Percentiles rank a stretch among this genome's conserved stretches.
Conservation (phyloP, 805 yeast genomes). For the Lipomyces spencermartinsiae region DNA sequence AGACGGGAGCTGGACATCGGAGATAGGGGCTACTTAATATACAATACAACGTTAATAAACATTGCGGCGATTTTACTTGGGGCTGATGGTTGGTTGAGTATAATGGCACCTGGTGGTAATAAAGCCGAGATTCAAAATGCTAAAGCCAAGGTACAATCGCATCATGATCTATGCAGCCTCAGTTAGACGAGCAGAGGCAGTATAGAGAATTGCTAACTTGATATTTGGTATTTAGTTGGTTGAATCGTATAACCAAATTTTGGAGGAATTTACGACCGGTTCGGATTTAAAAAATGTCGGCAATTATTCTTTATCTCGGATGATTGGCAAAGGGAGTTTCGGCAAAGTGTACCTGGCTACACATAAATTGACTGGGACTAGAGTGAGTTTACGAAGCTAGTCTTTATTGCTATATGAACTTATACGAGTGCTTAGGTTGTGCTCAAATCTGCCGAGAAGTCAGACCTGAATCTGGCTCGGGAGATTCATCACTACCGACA, state of each 20-base stretch:
- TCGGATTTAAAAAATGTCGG: constrained; percentile 72
- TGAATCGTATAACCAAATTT: constrained; percentile 67
- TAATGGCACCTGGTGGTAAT: constrained; percentile 30
- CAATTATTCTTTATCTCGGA: constrained; percentile 71
- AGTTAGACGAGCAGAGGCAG: not conserved
- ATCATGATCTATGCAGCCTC: not conserved
- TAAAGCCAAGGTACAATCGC: constrained; percentile 50
- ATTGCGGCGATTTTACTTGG: not conserved
- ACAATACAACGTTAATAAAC: not conserved
- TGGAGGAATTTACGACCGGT: constrained; percentile 53
- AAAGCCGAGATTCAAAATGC: constrained; percentile 48
- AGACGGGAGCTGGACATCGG: not conserved
- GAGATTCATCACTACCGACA: constrained; percentile 90
- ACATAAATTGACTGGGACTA: constrained; percentile 75
- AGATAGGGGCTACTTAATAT: not conserved
- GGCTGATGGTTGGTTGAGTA: not conserved
- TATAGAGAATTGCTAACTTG: not conserved
- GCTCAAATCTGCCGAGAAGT: constrained; percentile 73
- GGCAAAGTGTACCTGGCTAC: constrained; percentile 88
- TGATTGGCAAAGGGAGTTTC: constrained; percentile 89
- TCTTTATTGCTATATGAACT: not conserved
- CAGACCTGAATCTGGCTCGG: constrained; percentile 84
- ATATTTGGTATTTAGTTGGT: constrained; percentile 51
- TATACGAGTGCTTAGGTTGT: constrained; percentile 58
- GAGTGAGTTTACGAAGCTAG: constrained; percentile 46